These are phyloP conservation scores for Fusarium nelsonii DNA, from an alignment of 2,329 filamentous ascomycete species.

Conservation along the genomic window DNA sequence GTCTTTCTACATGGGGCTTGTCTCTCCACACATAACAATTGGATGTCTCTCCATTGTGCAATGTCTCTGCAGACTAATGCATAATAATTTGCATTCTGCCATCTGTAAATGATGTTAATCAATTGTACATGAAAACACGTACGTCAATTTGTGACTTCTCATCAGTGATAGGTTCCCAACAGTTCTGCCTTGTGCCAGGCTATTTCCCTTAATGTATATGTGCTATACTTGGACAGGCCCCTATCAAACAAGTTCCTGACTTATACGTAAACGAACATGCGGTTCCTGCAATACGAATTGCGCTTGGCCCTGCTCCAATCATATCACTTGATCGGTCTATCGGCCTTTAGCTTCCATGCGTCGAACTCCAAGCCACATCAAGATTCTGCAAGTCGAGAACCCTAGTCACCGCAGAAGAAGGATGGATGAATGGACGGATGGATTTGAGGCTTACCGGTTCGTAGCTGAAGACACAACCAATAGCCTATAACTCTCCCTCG, in stretches of 20 bases:
- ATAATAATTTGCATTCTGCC: slow-evolving; percentile 19
- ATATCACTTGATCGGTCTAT: slow-evolving; percentile 25
- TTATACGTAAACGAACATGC: slow-evolving; percentile 16
- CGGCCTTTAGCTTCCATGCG: slow-evolving; percentile 14
- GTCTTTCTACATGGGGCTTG: not conserved
- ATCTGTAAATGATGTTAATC: slow-evolving; percentile 13
- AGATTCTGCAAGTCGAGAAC: slow-evolving; percentile 22
- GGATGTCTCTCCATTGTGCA: slow-evolving; percentile 9
- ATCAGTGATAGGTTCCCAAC: slow-evolving; percentile 17
- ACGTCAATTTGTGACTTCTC: not conserved
- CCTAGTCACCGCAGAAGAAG: slow-evolving; percentile 10
- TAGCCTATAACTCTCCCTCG: slow-evolving; percentile 34
- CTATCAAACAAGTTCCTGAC: slow-evolving; percentile 12
- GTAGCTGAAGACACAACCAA: slow-evolving; percentile 38
- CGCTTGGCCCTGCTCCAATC: slow-evolving; percentile 23
- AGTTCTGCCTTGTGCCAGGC: slow-evolving; percentile 6
- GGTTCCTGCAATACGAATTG: slow-evolving; percentile 27
- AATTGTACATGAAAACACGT: slow-evolving; percentile 11
- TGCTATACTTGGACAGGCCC: slow-evolving; percentile 17
- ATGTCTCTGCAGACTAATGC: slow-evolving; percentile 20
- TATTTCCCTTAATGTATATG: slow-evolving; percentile 17
- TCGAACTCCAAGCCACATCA: slow-evolving; percentile 11
- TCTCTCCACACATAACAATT: slow-evolving; percentile 2
- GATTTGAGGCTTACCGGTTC: slow-evolving; percentile 31
- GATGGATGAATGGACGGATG: not conserved